These are phyloP conservation scores for Wickerhamomyces bisporus DNA, from an alignment of 805 yeast genomes.

Conservation along the genomic window DNA sequence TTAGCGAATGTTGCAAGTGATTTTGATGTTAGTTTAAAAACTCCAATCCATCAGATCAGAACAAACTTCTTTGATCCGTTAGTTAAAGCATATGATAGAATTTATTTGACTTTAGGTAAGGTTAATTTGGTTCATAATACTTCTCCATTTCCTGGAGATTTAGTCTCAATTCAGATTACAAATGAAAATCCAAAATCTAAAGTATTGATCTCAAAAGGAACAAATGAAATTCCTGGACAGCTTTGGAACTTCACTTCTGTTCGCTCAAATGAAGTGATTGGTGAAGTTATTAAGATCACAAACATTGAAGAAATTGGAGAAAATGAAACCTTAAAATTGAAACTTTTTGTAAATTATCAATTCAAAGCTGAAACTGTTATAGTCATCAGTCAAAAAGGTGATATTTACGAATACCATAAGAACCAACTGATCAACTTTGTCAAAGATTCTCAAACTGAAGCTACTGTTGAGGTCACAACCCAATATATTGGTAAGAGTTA, in stretches of 20 bases:
- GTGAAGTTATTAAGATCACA: conserved; percentile 62
- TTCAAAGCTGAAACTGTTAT: conserved; percentile 55
- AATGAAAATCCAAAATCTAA: conserved; percentile 46
- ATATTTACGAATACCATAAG: conserved; percentile 43
- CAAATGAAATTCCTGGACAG: conserved; percentile 47
- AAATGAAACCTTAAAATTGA: conserved; percentile 50
- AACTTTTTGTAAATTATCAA: conserved; percentile 59
- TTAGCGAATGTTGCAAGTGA: conserved; percentile 25
- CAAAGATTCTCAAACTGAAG: conserved; percentile 36
- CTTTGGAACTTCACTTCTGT: conserved; percentile 74
- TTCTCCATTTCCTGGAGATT: conserved; percentile 26
- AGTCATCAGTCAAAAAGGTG: conserved; percentile 40
- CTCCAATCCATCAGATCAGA: conserved; percentile 61
- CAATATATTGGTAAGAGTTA: conserved; percentile 65
- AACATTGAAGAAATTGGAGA: conserved; percentile 46
- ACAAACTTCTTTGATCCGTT: conserved; percentile 62
- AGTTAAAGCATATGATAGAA: conserved; percentile 53
- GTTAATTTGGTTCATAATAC: conserved; percentile 26
- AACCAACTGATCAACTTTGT: conserved; percentile 41
- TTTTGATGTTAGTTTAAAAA: conserved; percentile 30
- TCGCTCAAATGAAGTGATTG: conserved; percentile 62
- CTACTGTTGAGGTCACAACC: conserved; percentile 46
- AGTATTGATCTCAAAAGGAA: conserved; percentile 59
- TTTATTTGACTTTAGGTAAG: conserved; percentile 56
- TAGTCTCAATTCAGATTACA: conserved; percentile 43